These are phyloP conservation scores for Rhexocercosporidium sp. DNA, from an alignment of 2,329 filamentous ascomycete genomes.

Conservation along the genomic window DNA sequence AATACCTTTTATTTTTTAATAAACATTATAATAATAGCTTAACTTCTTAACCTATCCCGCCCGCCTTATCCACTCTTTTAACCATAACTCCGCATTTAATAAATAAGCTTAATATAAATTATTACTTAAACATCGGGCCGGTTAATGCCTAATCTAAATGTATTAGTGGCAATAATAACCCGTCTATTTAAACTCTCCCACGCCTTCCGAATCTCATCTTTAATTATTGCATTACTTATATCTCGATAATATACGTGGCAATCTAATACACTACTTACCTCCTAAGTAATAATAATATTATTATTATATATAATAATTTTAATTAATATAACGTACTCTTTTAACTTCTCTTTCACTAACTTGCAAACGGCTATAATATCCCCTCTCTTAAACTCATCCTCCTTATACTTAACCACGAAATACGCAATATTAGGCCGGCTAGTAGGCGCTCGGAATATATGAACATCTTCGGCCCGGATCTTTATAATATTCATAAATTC, in stretches of 20 bases:
- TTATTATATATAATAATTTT: background rate
- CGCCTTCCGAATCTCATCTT: background rate
- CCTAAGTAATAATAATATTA: background rate
- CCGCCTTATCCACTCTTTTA: background rate
- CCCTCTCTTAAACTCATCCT: slow-evolving; percentile 7
- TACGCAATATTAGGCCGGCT: slow-evolving; percentile 16
- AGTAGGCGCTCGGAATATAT: slow-evolving; percentile 8
- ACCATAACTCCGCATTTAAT: background rate
- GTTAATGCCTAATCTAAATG: slow-evolving; percentile 3
- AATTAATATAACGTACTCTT: background rate
- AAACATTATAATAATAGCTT: too few species aligned
- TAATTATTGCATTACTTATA: background rate
- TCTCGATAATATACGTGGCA: slow-evolving; percentile 2
- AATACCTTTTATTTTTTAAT: too few species aligned
- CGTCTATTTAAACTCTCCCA: background rate
- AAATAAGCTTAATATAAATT: background rate
- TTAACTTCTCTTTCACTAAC: slow-evolving; percentile 11
- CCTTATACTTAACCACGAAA: slow-evolving; percentile 14
- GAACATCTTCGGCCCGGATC: slow-evolving; percentile 9
- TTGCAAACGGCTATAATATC: slow-evolving; percentile 11
- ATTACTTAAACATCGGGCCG: background rate
- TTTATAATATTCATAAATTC: slow-evolving; percentile 18
- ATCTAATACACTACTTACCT: slow-evolving; percentile 6
- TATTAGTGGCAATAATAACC: background rate
- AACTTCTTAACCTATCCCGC: background rate